phyloP scores from a whole-genome alignment of 306 rosid species.

The Cucumis cinereus region DNA sequence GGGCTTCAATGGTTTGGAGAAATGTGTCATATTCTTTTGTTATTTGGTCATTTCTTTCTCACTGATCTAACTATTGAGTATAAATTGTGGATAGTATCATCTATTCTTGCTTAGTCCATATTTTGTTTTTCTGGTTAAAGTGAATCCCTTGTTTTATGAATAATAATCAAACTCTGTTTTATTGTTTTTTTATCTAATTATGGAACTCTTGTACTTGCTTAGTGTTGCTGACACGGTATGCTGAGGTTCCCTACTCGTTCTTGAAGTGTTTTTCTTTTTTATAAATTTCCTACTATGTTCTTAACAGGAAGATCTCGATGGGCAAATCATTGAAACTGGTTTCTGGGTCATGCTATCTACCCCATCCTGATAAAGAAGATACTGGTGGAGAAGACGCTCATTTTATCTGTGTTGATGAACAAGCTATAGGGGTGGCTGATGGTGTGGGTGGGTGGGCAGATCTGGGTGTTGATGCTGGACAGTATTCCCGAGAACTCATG shows the following conservation, averaged over 20 bases:
- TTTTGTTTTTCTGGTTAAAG: background rate
- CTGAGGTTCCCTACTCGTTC: background rate
- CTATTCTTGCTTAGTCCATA: background rate
- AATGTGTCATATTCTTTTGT: background rate
- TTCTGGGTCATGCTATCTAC: constrained; percentile 89
- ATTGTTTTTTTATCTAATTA: background rate
- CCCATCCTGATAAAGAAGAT: constrained; percentile 95
- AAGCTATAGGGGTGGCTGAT: constrained; percentile 94
- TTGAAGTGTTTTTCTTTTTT: background rate
- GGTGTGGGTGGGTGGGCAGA: constrained; percentile 99
- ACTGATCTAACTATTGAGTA: background rate
- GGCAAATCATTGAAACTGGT: constrained; percentile 54
- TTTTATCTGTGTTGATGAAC: constrained; percentile 86
- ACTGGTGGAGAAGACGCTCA: constrained; percentile 99
- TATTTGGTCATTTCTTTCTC: background rate
- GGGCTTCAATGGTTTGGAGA: background rate
- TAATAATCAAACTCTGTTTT: background rate
- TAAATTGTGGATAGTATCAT: background rate
- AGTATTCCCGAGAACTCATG: constrained; percentile 91
- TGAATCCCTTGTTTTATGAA: background rate
- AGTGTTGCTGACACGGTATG: background rate
- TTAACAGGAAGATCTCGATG: constrained; percentile 44
- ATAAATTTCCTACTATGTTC: background rate
- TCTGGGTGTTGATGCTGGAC: constrained; percentile 73
- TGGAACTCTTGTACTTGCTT: background rate